Base-by-base conservation (phyloP, 306 rosid genomes). In the Acmispon strigosus region DNA sequence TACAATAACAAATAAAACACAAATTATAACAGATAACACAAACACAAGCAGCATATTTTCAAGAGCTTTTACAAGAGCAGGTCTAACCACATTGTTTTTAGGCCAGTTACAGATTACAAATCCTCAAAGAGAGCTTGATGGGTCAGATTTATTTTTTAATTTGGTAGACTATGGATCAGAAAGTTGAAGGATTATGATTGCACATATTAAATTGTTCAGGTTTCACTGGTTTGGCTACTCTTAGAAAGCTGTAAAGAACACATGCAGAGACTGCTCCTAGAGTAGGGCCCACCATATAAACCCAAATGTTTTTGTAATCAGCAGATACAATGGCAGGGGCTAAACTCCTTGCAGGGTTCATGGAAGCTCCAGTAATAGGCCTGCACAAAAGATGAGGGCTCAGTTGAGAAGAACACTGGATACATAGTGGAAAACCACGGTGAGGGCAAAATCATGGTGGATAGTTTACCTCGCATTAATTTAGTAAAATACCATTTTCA, bases 291-390 rank as follows among this genome's bases (percentile, higher is more conserved):
- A 63, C 37, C 15, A 78, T 72, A 56, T 34, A 71, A 78, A 78
- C 80, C 81, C 81, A 87, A 68, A 84, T 45, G 27, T 75, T 58
- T 66, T 58, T 78, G 49, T 80, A 75, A 24, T 61, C 51, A 9
- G 78, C 69, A 15, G 73, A 57, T 51, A 55, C 80, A 2, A 79
- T 37, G 9, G 85, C 87, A 19, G 82, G 87, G 52, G 84, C 90
- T 5, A 78, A 60, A 82, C 87, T 88, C 86, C 90, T 82, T 12
- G 84, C 89, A 19, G 87, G 86, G 55, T 84, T 86, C 95, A 82
- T 75, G 7, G 84, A 82, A 48, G 87, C 92, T 69, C 83, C 83
- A 15, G 77, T 84, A 53, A 80, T 77, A 7, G 85, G 84, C 78
- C 85, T 82, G 83, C 73, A 60, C 5, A 67, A 65, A 16, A 70